These are phyloP conservation scores for Sugiyamaella americana DNA, from an alignment of 805 yeast species.

Conservation along the genomic window DNA sequence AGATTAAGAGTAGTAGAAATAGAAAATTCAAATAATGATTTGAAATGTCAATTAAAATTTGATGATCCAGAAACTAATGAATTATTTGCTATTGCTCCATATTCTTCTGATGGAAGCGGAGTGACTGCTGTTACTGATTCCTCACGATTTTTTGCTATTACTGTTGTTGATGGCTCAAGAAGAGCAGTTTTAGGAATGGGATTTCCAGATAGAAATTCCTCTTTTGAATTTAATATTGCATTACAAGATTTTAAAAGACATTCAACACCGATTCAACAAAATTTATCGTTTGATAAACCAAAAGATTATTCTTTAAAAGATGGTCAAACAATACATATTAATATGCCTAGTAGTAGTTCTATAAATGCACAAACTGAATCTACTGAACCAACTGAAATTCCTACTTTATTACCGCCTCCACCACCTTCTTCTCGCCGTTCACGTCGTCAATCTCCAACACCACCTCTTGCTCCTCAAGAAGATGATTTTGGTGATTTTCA, in stretches of 20 bases:
- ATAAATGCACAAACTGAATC: conserved; percentile 3
- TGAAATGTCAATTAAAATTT: conserved; percentile 28
- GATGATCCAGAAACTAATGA: conserved; percentile 28
- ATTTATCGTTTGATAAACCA: background rate
- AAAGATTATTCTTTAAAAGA: conserved; percentile 25
- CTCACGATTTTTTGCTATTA: conserved; percentile 33
- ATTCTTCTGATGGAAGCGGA: conserved; percentile 28
- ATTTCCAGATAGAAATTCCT: conserved; percentile 31
- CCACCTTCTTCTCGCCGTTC: conserved; percentile 19
- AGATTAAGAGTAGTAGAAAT: conserved; percentile 28
- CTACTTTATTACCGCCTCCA: conserved; percentile 27
- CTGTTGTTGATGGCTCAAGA: conserved; percentile 29
- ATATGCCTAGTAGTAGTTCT: conserved; percentile 6
- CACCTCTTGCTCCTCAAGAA: conserved; percentile 18
- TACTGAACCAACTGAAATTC: conserved; percentile 10
- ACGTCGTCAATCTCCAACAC: background rate
- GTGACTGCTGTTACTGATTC: conserved; percentile 32
- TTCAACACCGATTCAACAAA: conserved; percentile 4
- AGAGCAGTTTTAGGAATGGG: conserved; percentile 40
- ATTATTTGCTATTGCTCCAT: conserved; percentile 35
- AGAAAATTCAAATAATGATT: background rate
- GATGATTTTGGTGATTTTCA: conserved; percentile 36
- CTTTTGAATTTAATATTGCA: conserved; percentile 36
- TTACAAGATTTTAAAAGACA: conserved; percentile 31
- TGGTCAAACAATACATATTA: conserved; percentile 24